Conservation (phyloP, 768 basidiomycete genomes). For the Tremella fuciformis region DNA sequence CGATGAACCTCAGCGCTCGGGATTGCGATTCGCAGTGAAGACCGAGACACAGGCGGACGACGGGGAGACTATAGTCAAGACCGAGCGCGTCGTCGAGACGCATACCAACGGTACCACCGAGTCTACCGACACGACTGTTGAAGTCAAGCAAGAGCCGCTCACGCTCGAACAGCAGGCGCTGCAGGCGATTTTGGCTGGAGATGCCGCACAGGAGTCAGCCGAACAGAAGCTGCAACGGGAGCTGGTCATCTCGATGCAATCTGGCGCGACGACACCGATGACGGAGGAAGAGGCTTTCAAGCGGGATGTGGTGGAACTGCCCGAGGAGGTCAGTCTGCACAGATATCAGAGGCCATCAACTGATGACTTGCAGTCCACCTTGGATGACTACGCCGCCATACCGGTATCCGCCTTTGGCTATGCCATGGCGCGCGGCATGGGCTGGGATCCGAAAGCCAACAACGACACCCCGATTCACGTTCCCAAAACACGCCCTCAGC, state of each 20-base stretch:
- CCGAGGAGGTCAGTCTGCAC: constrained; percentile 44
- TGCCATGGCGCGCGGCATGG: constrained; percentile 92
- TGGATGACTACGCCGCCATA: constrained; percentile 83
- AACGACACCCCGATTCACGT: constrained; percentile 75
- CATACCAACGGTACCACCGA: background rate
- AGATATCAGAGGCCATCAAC: background rate
- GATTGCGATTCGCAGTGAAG: constrained; percentile 57
- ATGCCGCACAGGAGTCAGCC: constrained; percentile 50
- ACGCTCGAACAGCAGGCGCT: constrained; percentile 69
- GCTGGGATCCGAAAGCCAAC: constrained; percentile 68
- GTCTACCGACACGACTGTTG: background rate
- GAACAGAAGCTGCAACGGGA: constrained; percentile 55
- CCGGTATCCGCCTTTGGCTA: constrained; percentile 91
- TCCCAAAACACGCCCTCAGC: constrained; percentile 74
- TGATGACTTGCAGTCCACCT: constrained; percentile 56
- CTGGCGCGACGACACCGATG: constrained; percentile 50
- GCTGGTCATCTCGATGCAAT: constrained; percentile 58
- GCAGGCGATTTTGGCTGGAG: constrained; percentile 67
- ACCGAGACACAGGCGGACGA: background rate
- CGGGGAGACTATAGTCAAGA: constrained; percentile 36
- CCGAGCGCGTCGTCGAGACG: constrained; percentile 35
- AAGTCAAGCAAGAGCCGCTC: constrained; percentile 56
- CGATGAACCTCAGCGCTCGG: constrained; percentile 67
- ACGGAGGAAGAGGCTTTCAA: constrained; percentile 80
- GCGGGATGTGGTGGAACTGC: constrained; percentile 74